A percentile compares a stretch with the other conserved stretches of the same genome.
phyloP scores from a whole-genome alignment of 2,329 filamentous ascomycete species.

The Ophiostoma angusticollis region DNA sequence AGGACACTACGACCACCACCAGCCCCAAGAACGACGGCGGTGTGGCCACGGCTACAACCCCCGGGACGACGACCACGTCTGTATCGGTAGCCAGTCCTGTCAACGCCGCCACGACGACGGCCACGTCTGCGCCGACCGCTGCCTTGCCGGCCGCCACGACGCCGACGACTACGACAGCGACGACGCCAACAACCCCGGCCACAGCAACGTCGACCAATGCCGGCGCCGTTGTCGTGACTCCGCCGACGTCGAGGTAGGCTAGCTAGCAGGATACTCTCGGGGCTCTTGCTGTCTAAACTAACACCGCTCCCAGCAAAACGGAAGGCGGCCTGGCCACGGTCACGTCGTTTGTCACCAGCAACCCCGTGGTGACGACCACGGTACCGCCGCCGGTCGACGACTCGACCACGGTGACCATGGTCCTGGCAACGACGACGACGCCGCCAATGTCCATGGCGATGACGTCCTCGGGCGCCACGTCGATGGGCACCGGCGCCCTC shows the following conservation, averaged over 20 bases:
- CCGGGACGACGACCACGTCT: not conserved
- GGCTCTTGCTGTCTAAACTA: too few relatives aligned
- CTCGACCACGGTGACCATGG: not conserved
- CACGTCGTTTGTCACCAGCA: constrained; percentile 8
- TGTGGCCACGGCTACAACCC: not conserved
- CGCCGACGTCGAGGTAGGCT: not conserved
- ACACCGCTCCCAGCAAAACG: not conserved
- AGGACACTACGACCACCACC: not conserved
- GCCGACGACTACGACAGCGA: not conserved
- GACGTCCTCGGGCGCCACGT: not conserved
- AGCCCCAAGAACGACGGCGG: not conserved
- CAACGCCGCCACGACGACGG: not conserved
- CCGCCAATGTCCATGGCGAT: not conserved
- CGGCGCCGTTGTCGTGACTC: not conserved
- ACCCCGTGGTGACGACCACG: constrained; percentile 4
- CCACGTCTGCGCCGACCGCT: not conserved
- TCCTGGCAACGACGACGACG: constrained; percentile 1
- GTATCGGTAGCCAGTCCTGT: not conserved
- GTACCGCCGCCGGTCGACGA: not conserved
- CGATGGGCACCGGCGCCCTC: not conserved
- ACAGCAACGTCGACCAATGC: not conserved
- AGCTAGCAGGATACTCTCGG: too few relatives aligned
- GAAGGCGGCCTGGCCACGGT: constrained; percentile 10
- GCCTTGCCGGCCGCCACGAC: not conserved
- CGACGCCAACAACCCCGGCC: not conserved